A percentile compares a stretch with the other conserved stretches of the same genome.
Conservation (phyloP, 176 grass and related monocot genomes). For the Oryza officinalis region DNA sequence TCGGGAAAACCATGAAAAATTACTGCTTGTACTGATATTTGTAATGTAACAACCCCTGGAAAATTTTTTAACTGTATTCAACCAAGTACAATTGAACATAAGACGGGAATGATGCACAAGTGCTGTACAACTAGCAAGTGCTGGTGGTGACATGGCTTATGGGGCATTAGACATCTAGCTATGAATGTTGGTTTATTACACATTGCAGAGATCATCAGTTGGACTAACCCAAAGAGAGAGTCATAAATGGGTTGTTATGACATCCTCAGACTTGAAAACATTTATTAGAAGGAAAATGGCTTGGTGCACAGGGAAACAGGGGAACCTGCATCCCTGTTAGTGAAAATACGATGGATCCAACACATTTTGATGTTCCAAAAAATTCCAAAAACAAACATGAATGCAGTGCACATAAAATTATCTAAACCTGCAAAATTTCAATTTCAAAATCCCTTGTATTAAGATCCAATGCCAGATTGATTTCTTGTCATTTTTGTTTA, state of each 20-base stretch:
- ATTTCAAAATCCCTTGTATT: neutral
- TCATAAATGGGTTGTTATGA: neutral
- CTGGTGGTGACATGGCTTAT: neutral
- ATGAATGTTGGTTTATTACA: neutral
- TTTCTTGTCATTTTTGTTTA: neutral
- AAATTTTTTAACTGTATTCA: neutral
- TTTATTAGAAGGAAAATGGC: neutral
- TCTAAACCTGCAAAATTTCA: neutral
- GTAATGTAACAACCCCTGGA: slow-evolving; percentile 6
- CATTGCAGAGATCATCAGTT: neutral
- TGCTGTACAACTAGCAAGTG: slow-evolving; percentile 2
- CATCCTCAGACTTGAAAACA: neutral
- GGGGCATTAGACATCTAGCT: slow-evolving; percentile 20
- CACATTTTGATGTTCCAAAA: neutral
- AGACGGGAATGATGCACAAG: neutral
- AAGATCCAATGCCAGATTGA: neutral
- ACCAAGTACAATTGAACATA: neutral
- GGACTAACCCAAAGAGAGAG: neutral
- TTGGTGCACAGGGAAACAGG: neutral
- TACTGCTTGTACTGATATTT: neutral
- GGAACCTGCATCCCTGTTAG: neutral
- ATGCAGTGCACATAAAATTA: neutral
- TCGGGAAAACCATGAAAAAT: neutral
- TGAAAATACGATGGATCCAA: neutral
- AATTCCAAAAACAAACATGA: neutral